Evolutionary conservation across 2,329 filamentous ascomycete species (phyloP).

Genomic region (Juglanconis sp.): DNA sequence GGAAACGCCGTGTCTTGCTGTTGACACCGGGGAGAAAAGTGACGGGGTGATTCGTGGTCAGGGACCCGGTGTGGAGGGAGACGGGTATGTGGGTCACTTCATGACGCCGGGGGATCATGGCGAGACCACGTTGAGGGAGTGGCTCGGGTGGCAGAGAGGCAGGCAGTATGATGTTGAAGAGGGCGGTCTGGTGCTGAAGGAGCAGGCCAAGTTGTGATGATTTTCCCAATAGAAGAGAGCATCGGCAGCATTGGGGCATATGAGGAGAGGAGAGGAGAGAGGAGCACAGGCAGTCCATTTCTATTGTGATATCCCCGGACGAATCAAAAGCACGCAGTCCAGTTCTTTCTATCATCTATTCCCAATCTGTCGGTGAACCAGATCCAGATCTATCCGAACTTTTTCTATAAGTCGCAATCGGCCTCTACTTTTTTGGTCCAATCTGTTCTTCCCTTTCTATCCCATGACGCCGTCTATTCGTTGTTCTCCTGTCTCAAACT

Average conservation of each 20-base stretch:
- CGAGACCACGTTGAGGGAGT: slow-evolving; percentile 63
- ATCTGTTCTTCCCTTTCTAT: no score
- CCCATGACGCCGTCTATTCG: no score
- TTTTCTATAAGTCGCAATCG: background rate
- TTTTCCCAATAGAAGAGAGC: background rate
- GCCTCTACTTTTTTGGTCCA: background rate
- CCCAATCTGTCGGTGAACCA: background rate
- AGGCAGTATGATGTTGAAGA: slow-evolving; percentile 66
- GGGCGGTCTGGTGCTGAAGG: slow-evolving; percentile 50
- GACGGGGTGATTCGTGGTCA: slow-evolving; percentile 52
- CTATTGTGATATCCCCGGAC: background rate
- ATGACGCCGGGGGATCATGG: slow-evolving; percentile 70
- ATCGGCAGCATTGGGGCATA: no score
- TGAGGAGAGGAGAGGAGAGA: background rate
- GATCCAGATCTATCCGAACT: background rate
- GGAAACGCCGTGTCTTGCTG: slow-evolving; percentile 65
- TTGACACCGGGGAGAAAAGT: slow-evolving; percentile 42
- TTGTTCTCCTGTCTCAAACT: no score
- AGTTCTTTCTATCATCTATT: background rate
- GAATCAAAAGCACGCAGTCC: background rate
- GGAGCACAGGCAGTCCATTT: background rate
- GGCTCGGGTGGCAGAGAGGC: slow-evolving; percentile 76
- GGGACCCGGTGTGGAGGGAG: slow-evolving; percentile 61
- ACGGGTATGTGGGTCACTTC: slow-evolving; percentile 60
- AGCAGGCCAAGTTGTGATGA: slow-evolving; percentile 41